These are phyloP conservation scores for Beauveria caledonica DNA, from an alignment of 2,329 filamentous ascomycete species.

Conservation along the genomic window DNA sequence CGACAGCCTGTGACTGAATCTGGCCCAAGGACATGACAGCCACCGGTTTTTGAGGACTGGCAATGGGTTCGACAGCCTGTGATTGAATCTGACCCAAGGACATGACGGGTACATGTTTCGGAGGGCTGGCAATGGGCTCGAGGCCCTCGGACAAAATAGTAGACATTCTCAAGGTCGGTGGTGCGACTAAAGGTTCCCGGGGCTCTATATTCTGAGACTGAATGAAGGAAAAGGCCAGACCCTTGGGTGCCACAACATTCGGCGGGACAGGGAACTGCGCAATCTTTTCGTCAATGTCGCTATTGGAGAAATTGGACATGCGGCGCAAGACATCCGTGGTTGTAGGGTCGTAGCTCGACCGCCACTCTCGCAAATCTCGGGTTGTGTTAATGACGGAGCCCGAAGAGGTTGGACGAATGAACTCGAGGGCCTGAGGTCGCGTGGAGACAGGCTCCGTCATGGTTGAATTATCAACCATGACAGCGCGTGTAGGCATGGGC, in stretches of 20 bases:
- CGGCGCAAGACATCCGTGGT: conserved; percentile 28
- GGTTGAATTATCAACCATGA: conserved; percentile 52
- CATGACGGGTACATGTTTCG: conserved; percentile 18
- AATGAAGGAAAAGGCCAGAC: conserved; percentile 37
- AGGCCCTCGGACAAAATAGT: conserved; percentile 20
- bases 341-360: conserved; percentile 15
- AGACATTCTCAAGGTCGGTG: conserved; percentile 21
- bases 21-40: conserved; percentile 20
- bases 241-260: conserved; percentile 28
- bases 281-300: conserved; percentile 46
- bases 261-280: conserved; percentile 48
- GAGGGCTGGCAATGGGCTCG: conserved; percentile 23
- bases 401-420: conserved; percentile 32
- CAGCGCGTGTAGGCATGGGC: conserved; percentile 41
- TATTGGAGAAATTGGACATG: conserved; percentile 41
- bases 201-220: conserved; percentile 38
- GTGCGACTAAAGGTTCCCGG: conserved; percentile 16
- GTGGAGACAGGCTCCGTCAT: conserved; percentile 50
- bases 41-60: conserved; percentile 17
- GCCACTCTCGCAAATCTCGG: conserved; percentile 20
- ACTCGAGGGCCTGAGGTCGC: conserved; percentile 21
- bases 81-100: conserved; percentile 19
- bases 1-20: conserved; percentile 21
- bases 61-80: conserved; percentile 23
- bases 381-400: conserved; percentile 31